Conservation (phyloP, 306 rosid species). For the Cajanus cajan region DNA sequence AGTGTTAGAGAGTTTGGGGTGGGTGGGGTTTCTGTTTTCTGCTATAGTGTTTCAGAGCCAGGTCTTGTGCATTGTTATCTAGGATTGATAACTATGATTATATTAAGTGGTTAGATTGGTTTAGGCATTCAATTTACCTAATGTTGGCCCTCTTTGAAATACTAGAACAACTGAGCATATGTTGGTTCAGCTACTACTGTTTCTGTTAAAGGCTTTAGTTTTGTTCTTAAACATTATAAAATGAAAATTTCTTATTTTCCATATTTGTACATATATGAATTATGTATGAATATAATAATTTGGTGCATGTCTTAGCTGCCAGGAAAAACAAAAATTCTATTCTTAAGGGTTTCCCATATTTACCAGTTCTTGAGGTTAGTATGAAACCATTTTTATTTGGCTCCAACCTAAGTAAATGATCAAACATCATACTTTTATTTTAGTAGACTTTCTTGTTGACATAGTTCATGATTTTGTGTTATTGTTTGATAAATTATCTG, state of each 20-base stretch:
- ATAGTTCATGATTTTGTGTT: not conserved
- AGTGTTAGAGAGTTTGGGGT: too few relatives aligned
- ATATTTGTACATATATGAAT: not conserved
- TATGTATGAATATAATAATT: conserved; percentile 11
- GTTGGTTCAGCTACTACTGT: not conserved
- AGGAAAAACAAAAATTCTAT: conserved; percentile 93
- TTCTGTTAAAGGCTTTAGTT: conserved; percentile 6
- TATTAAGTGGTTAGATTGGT: not conserved
- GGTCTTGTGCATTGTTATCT: not conserved
- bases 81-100: not conserved
- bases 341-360: conserved; percentile 86
- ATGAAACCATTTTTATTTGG: conserved; percentile 6
- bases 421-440: not conserved
- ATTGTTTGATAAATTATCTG: conserved; percentile 9
- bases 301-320: conserved; percentile 92
- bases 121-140: not conserved
- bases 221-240: not conserved
- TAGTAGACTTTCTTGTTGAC: not conserved
- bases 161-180: not conserved
- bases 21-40: not conserved
- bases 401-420: not conserved
- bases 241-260: not conserved
- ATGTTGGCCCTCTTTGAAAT: not conserved
- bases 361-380: conserved; percentile 94
- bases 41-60: not conserved